phyloP scores from a whole-genome alignment of 768 basidiomycete genomes.

The Phanerochaete carnosa region DNA sequence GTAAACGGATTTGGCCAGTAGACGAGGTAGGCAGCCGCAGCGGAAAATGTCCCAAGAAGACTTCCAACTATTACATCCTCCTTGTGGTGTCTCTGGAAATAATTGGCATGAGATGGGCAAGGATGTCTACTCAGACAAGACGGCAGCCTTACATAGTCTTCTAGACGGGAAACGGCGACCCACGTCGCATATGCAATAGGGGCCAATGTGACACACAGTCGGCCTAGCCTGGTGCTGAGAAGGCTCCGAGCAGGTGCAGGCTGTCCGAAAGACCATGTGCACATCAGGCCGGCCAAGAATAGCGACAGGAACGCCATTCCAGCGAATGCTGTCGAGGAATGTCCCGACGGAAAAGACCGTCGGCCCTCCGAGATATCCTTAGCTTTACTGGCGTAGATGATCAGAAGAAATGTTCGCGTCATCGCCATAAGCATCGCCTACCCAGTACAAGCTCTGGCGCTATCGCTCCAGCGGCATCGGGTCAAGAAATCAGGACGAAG shows the following conservation, averaged over 20 bases:
- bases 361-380: conserved; percentile 45
- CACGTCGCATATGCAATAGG: conserved; percentile 57
- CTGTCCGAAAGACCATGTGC: conserved; percentile 49
- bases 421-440: conserved; percentile 17
- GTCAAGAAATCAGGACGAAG: conserved; percentile 66
- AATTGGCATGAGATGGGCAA: not conserved
- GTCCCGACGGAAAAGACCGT: conserved; percentile 67
- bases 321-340: conserved; percentile 62
- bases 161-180: conserved; percentile 59
- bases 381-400: conserved; percentile 23
- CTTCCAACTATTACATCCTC: conserved; percentile 68
- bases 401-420: not conserved
- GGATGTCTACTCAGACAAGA: not conserved
- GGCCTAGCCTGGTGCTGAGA: conserved; percentile 43
- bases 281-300: conserved; percentile 63
- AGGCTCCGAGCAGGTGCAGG: conserved; percentile 34
- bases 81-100: conserved; percentile 57
- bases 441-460: conserved; percentile 52
- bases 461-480: conserved; percentile 58
- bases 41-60: conserved; percentile 50
- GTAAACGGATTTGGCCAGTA: conserved; percentile 68
- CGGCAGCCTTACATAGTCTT: conserved; percentile 57
- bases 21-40: conserved; percentile 48
- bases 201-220: conserved; percentile 44
- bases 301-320: conserved; percentile 64